These are phyloP conservation scores for Stagonosporopsis vannaccii DNA, from an alignment of 2,329 filamentous ascomycete species.

Conservation along the genomic window DNA sequence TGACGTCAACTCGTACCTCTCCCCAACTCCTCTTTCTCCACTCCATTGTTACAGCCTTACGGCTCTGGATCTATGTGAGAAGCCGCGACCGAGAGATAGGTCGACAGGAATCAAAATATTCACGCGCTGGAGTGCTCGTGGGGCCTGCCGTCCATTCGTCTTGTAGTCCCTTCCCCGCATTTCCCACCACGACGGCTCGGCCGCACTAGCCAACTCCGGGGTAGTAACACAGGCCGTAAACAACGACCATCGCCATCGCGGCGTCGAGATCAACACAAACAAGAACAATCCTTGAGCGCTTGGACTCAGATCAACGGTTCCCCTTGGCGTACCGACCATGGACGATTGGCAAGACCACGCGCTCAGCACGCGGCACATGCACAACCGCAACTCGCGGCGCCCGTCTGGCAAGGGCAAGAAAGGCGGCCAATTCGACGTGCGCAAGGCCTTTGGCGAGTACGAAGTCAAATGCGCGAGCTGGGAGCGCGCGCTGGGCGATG, in stretches of 20 bases:
- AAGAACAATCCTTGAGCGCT: too few relatives aligned
- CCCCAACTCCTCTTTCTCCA: background rate
- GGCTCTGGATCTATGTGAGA: background rate
- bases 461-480: constrained; percentile 31
- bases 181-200: background rate
- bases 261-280: background rate
- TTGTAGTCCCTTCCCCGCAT: constrained; percentile 13
- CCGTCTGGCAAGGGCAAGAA: constrained; percentile 21
- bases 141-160: background rate
- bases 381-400: constrained; percentile 27
- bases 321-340: constrained; percentile 17
- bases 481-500: constrained; percentile 17
- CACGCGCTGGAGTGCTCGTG: too few relatives aligned
- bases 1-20: constrained; percentile 6
- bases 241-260: background rate
- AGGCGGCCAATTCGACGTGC: constrained; percentile 29
- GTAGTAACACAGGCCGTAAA: background rate
- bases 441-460: constrained; percentile 35
- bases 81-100: background rate
- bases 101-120: too few relatives aligned
- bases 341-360: constrained; percentile 38
- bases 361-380: constrained; percentile 34
- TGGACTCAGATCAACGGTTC: too few relatives aligned
- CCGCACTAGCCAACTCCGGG: background rate
- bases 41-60: background rate